Conservation (phyloP, 768 basidiomycete genomes). For the Hygrophoropsis aurantiaca region DNA sequence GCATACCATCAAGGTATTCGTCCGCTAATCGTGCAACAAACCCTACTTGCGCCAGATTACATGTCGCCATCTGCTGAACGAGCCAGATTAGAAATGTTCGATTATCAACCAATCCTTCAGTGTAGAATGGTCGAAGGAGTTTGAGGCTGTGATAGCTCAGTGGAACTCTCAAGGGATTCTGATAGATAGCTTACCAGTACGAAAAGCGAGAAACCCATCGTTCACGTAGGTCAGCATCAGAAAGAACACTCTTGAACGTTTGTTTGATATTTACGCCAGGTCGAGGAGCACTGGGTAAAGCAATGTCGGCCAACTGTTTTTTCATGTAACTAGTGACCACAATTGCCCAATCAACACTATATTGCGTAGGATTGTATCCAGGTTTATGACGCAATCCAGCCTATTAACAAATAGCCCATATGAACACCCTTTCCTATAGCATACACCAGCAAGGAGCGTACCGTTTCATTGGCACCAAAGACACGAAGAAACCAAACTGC, state of each 20-base stretch:
- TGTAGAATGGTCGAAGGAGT: slow-evolving; percentile 73
- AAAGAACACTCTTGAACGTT: slow-evolving; percentile 78
- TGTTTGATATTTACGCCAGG: slow-evolving; percentile 79
- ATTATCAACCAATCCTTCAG: slow-evolving; percentile 79
- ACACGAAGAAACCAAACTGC: slow-evolving; percentile 89
- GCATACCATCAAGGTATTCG: slow-evolving; percentile 74
- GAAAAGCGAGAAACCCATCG: slow-evolving; percentile 78
- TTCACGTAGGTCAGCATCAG: slow-evolving; percentile 68
- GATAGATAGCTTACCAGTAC: slow-evolving; percentile 56
- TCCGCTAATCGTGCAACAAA: slow-evolving; percentile 76
- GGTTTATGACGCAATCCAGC: slow-evolving; percentile 77
- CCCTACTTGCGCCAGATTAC: slow-evolving; percentile 79
- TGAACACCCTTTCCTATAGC: neutral
- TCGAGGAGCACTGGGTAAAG: slow-evolving; percentile 75
- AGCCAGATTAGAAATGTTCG: slow-evolving; percentile 78
- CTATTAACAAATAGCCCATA: slow-evolving; percentile 32
- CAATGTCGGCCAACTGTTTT: slow-evolving; percentile 79
- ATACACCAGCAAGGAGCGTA: slow-evolving; percentile 28
- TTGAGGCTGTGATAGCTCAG: slow-evolving; percentile 48
- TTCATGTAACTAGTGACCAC: slow-evolving; percentile 79
- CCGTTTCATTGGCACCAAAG: slow-evolving; percentile 85
- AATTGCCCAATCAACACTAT: slow-evolving; percentile 84
- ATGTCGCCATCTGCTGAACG: slow-evolving; percentile 71
- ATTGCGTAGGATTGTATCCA: slow-evolving; percentile 77
- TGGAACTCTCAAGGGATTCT: neutral